Base-by-base conservation (phyloP, 78 protist genomes). In the Paratrimastix pyriformis region DNA sequence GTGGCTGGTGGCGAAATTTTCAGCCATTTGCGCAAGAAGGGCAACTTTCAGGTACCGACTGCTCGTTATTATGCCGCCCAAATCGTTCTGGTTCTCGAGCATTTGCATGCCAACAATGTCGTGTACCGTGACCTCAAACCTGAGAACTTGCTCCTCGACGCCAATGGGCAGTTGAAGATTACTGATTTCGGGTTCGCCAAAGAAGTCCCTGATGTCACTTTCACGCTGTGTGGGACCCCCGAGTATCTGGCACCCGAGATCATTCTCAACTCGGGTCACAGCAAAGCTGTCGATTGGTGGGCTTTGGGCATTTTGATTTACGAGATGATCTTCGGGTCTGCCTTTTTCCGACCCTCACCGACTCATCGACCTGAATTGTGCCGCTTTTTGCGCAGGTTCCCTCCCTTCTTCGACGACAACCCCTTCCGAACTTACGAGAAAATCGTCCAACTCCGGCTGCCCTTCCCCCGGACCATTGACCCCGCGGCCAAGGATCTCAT, bases 261-360 rank as follows among this genome's bases (percentile, higher is more conserved):
- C 40, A 87, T 91, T 52, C 89, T 80, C 72, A 37, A 72, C 65
- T 87, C 73, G 66, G 94, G 92, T 50, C 93, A 92, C 81, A 89
- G 93, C 32, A 91, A 94, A 62, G 93, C 91, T 0, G 94, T 94
- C 0, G 98, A 94, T 81, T 94, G 97, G 96, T 94, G 98, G 95
- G 88, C 96, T 8, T 48, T 94, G 39, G 96, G 92, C 59, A 76
- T 86, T 55, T 74, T 86, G 21, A 26, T 82, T n/a, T 86, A 80
- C 62, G 90, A 86, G 74, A 82, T 86, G 87, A 65, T 72, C 72
- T 85, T 65, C 1, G 90, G 54, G 54, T 7, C 76, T 71, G 30
- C n/a, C n/a, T n/a, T n/a, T n/a, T n/a, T n/a, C n/a, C n/a, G n/a
- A 9, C 55, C 29, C 55, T 3, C 55, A 48, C 6, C 55, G 4